Evolutionary conservation across 129 eudicot species (phyloP), one percentile per base, ranked within the genome.

Genomic region (Chrysanthemum seticuspe): DNA sequence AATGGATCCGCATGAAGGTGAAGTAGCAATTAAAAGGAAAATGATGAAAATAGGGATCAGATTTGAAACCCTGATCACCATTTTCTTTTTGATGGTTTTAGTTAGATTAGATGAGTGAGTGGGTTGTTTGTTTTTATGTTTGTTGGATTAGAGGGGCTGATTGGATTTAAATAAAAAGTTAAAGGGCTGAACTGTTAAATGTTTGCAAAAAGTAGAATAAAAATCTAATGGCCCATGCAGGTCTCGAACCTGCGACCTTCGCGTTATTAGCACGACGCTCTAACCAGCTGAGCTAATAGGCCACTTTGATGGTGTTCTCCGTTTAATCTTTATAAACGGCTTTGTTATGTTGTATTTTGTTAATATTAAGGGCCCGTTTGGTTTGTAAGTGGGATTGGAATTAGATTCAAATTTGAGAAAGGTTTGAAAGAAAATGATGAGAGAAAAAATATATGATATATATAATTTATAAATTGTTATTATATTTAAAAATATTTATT

Each of bases 211-310:
- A 31, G 36, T 31, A 4, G 6, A 7, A 36, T 23, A 36, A 36
- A 40, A 40, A 40, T 0, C 0, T 40, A 40, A 7, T 80, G 96
- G 96, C 96, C 96, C 84, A 92, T 92, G 91, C 96, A 92, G 87
- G 96, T 88, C 83, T 91, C 96, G 96, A 88, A 88, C 93, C 89
- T 88, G 96, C 91, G 91, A 87, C 94, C 96, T 92, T 87, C 88
- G 96, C 88, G 90, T 90, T 89, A 89, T 87, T 89, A 89, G 92
- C 96, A 87, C 92, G 87, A 89, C 92, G 90, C 92, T 89, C 96
- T 89, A 87, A 89, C 96, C 90, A 87, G 23, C 96, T 89, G 92
- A 89, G 96, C 90, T 89, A 89, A 89, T 89, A 56, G 93, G 96
- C 92, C 96, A 0, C 0, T 31, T 25, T 62, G 21, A 5, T 6